Conservation (phyloP, 352 stramenopile genomes). For the Elongisporangium anandrum region DNA sequence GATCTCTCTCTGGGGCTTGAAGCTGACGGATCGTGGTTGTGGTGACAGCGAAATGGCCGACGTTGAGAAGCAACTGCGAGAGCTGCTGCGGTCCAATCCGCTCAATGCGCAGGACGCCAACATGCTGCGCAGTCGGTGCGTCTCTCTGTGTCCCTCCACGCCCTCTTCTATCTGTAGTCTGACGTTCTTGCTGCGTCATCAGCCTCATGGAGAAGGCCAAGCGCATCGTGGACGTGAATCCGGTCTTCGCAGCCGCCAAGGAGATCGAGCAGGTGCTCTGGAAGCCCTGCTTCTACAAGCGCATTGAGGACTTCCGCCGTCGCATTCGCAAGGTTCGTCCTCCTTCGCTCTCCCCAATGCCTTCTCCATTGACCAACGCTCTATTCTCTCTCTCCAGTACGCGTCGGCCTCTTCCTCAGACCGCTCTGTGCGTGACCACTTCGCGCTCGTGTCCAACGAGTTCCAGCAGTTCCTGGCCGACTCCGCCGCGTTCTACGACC, state of each 20-base stretch:
- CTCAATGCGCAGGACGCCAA: slow-evolving; percentile 59
- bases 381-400: slow-evolving; percentile 23
- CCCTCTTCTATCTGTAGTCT: no score
- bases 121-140: slow-evolving; percentile 34
- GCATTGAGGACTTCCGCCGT: slow-evolving; percentile 87
- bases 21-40: neutral
- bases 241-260: slow-evolving; percentile 52
- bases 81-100: slow-evolving; percentile 60
- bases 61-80: slow-evolving; percentile 69
- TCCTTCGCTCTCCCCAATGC: slow-evolving; percentile 3
- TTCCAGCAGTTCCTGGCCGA: slow-evolving; percentile 71
- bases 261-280: slow-evolving; percentile 83
- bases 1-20: neutral
- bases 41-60: slow-evolving; percentile 59
- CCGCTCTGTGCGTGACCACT: slow-evolving; percentile 69
- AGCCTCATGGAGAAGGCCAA: slow-evolving; percentile 54
- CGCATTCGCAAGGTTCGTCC: slow-evolving; percentile 69
- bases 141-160: neutral
- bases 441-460: slow-evolving; percentile 64
- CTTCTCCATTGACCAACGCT: neutral
- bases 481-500: slow-evolving; percentile 71
- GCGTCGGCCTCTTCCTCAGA: slow-evolving; percentile 61
- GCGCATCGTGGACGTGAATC: slow-evolving; percentile 32
- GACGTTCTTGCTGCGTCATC: neutral
- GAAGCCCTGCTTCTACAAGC: slow-evolving; percentile 91